These are phyloP conservation scores for Aureobasidium mangrovei DNA, from an alignment of 2,329 filamentous ascomycete species.

Conservation along the genomic window DNA sequence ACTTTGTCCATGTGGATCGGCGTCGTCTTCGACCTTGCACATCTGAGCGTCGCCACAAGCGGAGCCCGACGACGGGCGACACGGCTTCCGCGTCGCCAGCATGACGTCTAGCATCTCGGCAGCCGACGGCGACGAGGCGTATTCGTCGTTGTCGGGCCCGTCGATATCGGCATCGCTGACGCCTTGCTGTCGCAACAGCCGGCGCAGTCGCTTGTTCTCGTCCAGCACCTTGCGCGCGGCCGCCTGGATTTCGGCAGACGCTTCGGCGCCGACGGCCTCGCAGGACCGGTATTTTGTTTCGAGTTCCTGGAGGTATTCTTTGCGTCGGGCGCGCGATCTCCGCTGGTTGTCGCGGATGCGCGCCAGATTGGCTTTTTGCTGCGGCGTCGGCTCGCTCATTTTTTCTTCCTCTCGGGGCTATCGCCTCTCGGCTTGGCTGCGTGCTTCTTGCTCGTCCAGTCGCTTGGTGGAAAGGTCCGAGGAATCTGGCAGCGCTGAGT, in stretches of 20 bases:
- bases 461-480: too few species aligned
- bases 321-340: conserved; percentile 62
- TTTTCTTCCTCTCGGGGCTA: background rate
- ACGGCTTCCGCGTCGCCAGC: conserved; percentile 11
- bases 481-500: too few species aligned
- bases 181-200: conserved; percentile 50
- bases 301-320: conserved; percentile 63
- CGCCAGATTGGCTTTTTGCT: conserved; percentile 36
- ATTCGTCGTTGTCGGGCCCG: conserved; percentile 8
- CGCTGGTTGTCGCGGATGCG: conserved; percentile 71
- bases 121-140: conserved; percentile 9
- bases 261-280: conserved; percentile 58
- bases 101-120: conserved; percentile 14
- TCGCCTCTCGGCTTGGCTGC: too few species aligned
- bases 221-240: conserved; percentile 60
- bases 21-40: conserved; percentile 5
- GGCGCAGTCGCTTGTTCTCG: conserved; percentile 58
- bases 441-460: too few species aligned
- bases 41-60: background rate
- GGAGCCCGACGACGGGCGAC: background rate
- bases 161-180: conserved; percentile 49
- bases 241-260: conserved; percentile 61
- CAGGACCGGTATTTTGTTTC: conserved; percentile 55
- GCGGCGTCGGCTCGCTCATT: conserved; percentile 10
- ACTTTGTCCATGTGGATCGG: background rate